These are phyloP conservation scores for Guyanaporus albipodus DNA, from an alignment of 768 basidiomycete species.

Conservation along the genomic window DNA sequence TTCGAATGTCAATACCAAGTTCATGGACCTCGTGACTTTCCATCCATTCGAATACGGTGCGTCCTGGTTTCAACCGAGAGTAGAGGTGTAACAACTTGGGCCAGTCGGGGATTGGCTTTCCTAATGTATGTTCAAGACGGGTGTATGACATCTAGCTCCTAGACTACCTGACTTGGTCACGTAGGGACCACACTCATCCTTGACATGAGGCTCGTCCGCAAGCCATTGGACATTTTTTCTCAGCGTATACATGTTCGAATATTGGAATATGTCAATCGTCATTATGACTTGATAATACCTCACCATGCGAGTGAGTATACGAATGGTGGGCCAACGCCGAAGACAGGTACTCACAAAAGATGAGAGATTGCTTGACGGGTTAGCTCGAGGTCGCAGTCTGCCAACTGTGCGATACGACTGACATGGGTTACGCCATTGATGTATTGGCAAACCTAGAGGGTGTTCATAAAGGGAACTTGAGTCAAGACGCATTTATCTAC, in stretches of 20 bases:
- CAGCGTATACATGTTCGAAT: slow-evolving; percentile 94
- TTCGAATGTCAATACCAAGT: slow-evolving; percentile 81
- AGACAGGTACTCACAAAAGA: slow-evolving; percentile 60
- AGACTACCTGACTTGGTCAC: slow-evolving; percentile 68
- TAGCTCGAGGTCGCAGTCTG: slow-evolving; percentile 80
- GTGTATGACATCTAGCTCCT: background rate
- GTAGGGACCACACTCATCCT: slow-evolving; percentile 89
- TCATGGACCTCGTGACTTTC: slow-evolving; percentile 64
- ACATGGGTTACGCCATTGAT: slow-evolving; percentile 94
- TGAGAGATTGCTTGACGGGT: slow-evolving; percentile 88
- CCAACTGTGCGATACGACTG: slow-evolving; percentile 84
- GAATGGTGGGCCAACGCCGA: background rate
- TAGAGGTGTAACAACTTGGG: slow-evolving; percentile 83
- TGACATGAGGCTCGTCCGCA: slow-evolving; percentile 78
- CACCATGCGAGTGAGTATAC: slow-evolving; percentile 6
- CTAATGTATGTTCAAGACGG: slow-evolving; percentile 28
- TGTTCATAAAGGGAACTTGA: background rate
- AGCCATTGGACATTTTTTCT: slow-evolving; percentile 85
- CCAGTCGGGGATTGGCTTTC: slow-evolving; percentile 72
- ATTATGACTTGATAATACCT: slow-evolving; percentile 97
- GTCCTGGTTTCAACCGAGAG: slow-evolving; percentile 78
- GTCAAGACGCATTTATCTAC: slow-evolving; percentile 34
- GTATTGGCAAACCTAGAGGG: slow-evolving; percentile 56
- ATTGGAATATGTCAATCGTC: slow-evolving; percentile 96
- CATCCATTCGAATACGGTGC: slow-evolving; percentile 87